Evolutionary conservation across 1,284 basidiomycete species (phyloP).

Genomic region (Kwoniella shivajii): DNA sequence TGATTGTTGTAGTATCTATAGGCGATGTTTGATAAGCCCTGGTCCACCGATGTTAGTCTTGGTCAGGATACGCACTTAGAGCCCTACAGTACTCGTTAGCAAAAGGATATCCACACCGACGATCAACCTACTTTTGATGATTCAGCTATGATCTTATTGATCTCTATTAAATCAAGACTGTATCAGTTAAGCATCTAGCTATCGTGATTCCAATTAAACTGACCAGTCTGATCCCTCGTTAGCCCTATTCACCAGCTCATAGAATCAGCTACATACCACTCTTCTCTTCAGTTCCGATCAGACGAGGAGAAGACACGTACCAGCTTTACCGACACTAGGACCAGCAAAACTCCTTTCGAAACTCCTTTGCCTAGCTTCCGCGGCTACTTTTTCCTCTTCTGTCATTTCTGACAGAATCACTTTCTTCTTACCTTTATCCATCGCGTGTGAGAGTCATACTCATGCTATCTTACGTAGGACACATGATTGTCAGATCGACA

Average conservation of each 20-base stretch:
- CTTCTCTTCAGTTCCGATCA: not conserved
- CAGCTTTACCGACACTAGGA: slow-evolving; percentile 54
- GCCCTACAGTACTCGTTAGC: slow-evolving; percentile 35
- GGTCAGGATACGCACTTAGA: slow-evolving; percentile 40
- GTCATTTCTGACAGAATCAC: slow-evolving; percentile 44
- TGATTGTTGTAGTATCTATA: slow-evolving; percentile 51
- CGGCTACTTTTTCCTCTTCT: slow-evolving; percentile 23
- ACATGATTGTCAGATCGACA: too few relatives aligned
- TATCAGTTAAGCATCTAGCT: too few relatives aligned
- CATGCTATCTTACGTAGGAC: too few relatives aligned
- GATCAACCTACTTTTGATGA: slow-evolving; percentile 48
- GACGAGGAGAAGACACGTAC: slow-evolving; percentile 14
- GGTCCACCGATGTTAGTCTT: not conserved
- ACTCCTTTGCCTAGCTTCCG: slow-evolving; percentile 35
- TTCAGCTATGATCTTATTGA: slow-evolving; percentile 54
- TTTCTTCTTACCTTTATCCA: slow-evolving; percentile 9
- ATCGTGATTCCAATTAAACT: slow-evolving; percentile 30
- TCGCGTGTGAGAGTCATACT: too few relatives aligned
- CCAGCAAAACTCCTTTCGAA: slow-evolving; percentile 54
- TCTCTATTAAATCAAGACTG: slow-evolving; percentile 38
- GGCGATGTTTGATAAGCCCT: not conserved
- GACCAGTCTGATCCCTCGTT: slow-evolving; percentile 50
- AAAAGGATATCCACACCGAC: too few relatives aligned
- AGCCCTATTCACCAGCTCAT: slow-evolving; percentile 31
- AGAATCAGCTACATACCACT: not conserved